Base-by-base conservation (phyloP, 2,329 filamentous ascomycete genomes). In the Aspergillus sp. region DNA sequence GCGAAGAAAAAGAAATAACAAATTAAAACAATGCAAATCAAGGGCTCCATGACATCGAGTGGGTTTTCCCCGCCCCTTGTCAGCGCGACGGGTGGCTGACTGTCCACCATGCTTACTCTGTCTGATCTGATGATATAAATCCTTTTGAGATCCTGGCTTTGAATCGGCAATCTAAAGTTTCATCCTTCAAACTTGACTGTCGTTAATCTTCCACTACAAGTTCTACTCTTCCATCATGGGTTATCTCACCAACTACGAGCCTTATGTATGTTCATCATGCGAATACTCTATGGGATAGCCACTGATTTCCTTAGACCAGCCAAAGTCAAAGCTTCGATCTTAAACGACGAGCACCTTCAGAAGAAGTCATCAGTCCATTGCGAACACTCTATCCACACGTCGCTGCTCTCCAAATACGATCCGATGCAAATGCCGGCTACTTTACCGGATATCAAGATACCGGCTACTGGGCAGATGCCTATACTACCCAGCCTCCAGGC, bases 171-270 rank as follows among this genome's bases (percentile, higher is more conserved):
- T 37, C 34, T 19, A 37, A 36, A n/a, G 26, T 42, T 9, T 45
- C 34, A 30, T 38, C 29, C 36, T 45, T 27, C 43, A 45, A 34
- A 39, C 30, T 32, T 28, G 26, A 11, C 33, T 38, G 36, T n/a
- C 40, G 34, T 34, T 12, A 45, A n/a, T 8, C 12, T 42, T 29
- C 30, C 35, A 27, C 28, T 12, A 41, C 19, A 33, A 7, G 31
- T 10, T 19, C n/a, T 13, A 11, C 8, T 13, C 35, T 35, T 35
- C 28, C 49, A 62, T 34, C 34, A 68, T 65, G 61, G 53, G 52
- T 36, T 68, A 68, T 60, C 67, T 64, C 40, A 61, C 57, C 51
- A 68, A 68, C 58, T 68, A 66, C 44, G 62, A 68, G 46, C 57
- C 64, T 39, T 65, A 67, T 41, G 65, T 67, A 51, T 52, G 64